Evolutionary conservation across 2,329 filamentous ascomycete species (phyloP), one percentile per base, ranked within the genome.

Genomic region (Penicillium palitans): DNA sequence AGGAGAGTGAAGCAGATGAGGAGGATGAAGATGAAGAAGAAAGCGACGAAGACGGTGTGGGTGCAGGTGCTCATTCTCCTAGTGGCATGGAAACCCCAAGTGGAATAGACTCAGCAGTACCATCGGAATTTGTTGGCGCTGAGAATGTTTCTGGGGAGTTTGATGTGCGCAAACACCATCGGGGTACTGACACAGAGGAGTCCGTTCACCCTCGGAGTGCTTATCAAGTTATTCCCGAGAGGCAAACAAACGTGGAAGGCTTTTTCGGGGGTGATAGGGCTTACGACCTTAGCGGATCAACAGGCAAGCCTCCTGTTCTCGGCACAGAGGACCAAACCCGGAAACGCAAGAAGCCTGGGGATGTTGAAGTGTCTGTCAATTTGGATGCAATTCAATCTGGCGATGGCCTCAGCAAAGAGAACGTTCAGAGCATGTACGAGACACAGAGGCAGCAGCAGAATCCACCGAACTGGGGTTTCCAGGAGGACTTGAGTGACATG

Each of bases 241-340:
- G 90, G 58, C 88, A 93, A 71, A 88, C 93, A 24, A 87, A 89
- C 52, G 87, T 91, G 6, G 89, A 93, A 67, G 95, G 95, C 46
- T 98, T 99, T 84, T 98, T 99, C 73, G 95, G 95, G 66, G 93
- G 91, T 68, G 93, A 98, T 72, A 89, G 91, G 70, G 90, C 90
- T 17, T 99, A 99, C 77, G 93, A 99, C 76, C 83, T 99, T 61
- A 88, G 83, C 61, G 86, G 79, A 63, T 80, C 79, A 33, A 80
- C 83, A 60, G 77, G 80, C 24, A 79, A 81, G 59, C 75, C 90
- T 60, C 89, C 90, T 0, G 84, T 96, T 3, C 84, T 99, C 4
- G 95, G 93, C 12, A 84, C 86, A 62, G 91, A 96, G 25, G 90
- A 92, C 58, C 86, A 92, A 56, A 82, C 74, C 54, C 80, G 90